Base-by-base conservation (phyloP, 345 rosid species). In the Eucalyptus pumila region DNA sequence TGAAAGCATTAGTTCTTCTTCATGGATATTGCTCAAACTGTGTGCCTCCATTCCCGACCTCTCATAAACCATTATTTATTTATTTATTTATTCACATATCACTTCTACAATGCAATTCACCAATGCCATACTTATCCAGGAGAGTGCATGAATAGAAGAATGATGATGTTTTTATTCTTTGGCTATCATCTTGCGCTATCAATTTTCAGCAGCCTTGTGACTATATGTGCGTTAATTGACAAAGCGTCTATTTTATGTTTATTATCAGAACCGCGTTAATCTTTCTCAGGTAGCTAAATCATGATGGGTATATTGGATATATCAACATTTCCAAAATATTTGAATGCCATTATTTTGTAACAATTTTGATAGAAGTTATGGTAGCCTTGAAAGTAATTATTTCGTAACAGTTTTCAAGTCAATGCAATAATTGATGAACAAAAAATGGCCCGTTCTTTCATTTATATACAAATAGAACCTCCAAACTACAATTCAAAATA, bases 1-100 rank as follows among this genome's bases (percentile, higher is more conserved):
- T 4, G 0, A 62, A 14, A 30, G 34, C 19, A 62, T 32, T 30
- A 65, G 37, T 62, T 62, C n/a, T 27, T 60, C 13, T 30, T n/a
- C 17, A 30, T 13, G 17, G 19, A n/a, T 65, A 65, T 30, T 14
- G 37, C 72, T 65, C 72, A 65, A n/a, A 65, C 19, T 30, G 1
- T 4, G 37, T 14, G 27, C 34, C 72, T 30, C 37, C 72, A 65
- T 14, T 62, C 72, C 10, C 7, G 19, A 30, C 37, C 19, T 32
- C 72, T 62, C 69, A 62, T 30, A 11, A 62, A 30, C 34, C 15
- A 9, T 2, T 5, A 4, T 49, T 5, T 49, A 1, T 52, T 10
- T 49, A 1, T 52, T 10, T 58, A 0, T 26, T 3, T 26, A 1
- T 56, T 10, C 14, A 11, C 0, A 58, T 3, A 24, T 11, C n/a